Conservation (phyloP, 768 basidiomycete genomes). For the Tricholoma hemisulphureum region DNA sequence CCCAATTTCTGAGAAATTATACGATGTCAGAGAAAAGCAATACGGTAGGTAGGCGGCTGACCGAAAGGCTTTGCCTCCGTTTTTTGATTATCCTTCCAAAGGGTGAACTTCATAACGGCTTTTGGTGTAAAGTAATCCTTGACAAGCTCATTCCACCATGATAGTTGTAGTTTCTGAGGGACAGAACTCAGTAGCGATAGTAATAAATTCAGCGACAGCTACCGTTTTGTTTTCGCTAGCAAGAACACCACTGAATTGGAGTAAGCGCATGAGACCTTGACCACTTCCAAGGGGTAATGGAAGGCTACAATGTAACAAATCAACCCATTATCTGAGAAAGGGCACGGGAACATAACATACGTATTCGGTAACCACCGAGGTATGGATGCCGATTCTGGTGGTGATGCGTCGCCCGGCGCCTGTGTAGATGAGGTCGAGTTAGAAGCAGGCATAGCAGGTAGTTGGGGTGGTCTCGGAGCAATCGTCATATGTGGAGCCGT, state of each 20-base stretch:
- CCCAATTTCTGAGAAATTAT: constrained; percentile 60
- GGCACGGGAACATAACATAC: constrained; percentile 7
- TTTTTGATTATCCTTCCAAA: constrained; percentile 85
- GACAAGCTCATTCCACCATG: constrained; percentile 67
- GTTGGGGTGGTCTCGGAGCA: constrained; percentile 30
- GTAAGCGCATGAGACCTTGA: constrained; percentile 60
- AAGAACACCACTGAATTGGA: constrained; percentile 70
- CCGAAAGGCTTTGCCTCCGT: constrained; percentile 84
- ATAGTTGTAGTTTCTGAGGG: constrained; percentile 56
- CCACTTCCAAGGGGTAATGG: constrained; percentile 46
- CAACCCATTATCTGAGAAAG: constrained; percentile 6
- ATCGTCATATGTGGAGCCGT: constrained; percentile 24
- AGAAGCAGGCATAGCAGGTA: constrained; percentile 13
- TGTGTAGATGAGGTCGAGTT: constrained; percentile 23
- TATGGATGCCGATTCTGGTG: constrained; percentile 12
- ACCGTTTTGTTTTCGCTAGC: constrained; percentile 52
- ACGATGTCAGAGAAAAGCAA: constrained; percentile 6
- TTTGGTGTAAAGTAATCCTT: constrained; percentile 69
- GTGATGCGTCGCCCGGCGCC: constrained; percentile 20
- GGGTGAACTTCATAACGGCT: constrained; percentile 72
- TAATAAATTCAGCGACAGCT: constrained; percentile 19
- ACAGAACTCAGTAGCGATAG: constrained; percentile 5
- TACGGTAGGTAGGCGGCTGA: constrained; percentile 35
- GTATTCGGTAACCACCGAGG: constrained; percentile 8
- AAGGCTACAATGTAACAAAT: constrained; percentile 7